These are phyloP conservation scores for Neopestalotiopsis clavispora DNA, from an alignment of 2,329 filamentous ascomycete species.

Conservation along the genomic window DNA sequence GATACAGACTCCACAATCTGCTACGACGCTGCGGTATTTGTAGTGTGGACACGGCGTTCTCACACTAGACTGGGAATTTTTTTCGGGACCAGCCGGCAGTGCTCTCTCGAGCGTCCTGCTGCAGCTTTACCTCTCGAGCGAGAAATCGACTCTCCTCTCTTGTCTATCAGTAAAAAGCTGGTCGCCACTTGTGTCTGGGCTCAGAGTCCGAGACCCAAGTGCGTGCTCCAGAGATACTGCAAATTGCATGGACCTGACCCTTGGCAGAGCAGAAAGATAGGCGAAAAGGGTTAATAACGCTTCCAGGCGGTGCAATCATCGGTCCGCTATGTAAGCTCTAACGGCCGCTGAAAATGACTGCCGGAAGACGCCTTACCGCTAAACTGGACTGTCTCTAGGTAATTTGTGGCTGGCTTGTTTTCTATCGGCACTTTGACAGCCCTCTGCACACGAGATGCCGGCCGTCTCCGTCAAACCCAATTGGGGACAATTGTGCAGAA, in stretches of 20 bases:
- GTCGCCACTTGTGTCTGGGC: conserved; percentile 4
- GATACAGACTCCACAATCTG: conserved; percentile 2
- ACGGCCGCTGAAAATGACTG: neutral
- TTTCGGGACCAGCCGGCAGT: conserved; percentile 4
- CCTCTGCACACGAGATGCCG: neutral
- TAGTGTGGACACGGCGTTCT: neutral
- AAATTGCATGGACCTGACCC: neutral
- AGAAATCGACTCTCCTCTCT: neutral
- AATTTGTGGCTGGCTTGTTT: neutral
- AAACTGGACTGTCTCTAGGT: neutral
- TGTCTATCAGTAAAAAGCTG: neutral
- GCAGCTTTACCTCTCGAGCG: neutral
- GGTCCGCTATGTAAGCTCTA: conserved; percentile 2
- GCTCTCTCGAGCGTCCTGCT: neutral
- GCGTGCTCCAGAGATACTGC: neutral
- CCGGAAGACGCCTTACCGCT: neutral
- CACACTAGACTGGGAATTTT: neutral
- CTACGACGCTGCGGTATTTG: conserved; percentile 6
- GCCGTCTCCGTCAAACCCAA: neutral
- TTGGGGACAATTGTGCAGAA: neutral
- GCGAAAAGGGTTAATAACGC: neutral
- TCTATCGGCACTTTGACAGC: neutral
- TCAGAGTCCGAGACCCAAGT: neutral
- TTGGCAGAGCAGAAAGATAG: conserved; percentile 3
- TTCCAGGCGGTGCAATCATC: conserved; percentile 10